phyloP scores from a whole-genome alignment of 1,284 basidiomycete species.

The Marasmius sp. region DNA sequence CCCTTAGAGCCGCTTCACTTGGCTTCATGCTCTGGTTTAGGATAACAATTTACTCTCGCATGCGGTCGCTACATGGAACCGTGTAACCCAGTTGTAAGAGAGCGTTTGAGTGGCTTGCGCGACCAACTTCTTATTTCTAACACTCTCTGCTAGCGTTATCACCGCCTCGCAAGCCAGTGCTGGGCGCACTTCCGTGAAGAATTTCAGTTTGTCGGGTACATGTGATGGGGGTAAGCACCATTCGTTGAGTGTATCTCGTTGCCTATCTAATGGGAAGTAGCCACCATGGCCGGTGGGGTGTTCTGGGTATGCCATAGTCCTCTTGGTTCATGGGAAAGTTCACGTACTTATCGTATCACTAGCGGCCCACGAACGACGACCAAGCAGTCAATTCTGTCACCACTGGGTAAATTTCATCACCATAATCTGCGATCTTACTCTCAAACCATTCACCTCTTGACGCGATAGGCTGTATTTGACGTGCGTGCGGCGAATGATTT shows the following conservation, averaged over 20 bases:
- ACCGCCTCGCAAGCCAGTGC: conserved; percentile 37
- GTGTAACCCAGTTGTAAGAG: conserved; percentile 43
- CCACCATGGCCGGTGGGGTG: conserved; percentile 49
- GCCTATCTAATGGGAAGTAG: conserved; percentile 18
- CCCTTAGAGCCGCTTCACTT: neutral
- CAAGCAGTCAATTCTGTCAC: conserved; percentile 45
- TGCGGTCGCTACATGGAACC: conserved; percentile 48
- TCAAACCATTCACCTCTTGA: neutral
- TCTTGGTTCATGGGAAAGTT: neutral
- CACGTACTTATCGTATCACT: neutral
- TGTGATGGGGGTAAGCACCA: conserved; percentile 39
- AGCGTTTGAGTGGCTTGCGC: neutral
- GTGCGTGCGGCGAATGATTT: conserved; percentile 18
- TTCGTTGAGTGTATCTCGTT: neutral
- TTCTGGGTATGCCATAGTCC: conserved; percentile 41
- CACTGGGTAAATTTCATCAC: conserved; percentile 37
- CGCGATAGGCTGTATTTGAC: conserved; percentile 34
- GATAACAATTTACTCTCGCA: conserved; percentile 40
- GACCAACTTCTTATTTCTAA: neutral
- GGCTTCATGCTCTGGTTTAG: neutral
- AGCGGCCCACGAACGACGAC: conserved; percentile 42
- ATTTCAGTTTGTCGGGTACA: conserved; percentile 35
- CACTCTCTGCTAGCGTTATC: conserved; percentile 31
- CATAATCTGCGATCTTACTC: neutral
- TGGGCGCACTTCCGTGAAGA: conserved; percentile 37